These are phyloP conservation scores for Tetracladium maxilliforme DNA, from an alignment of 2,329 filamentous ascomycete genomes.

Conservation along the genomic window DNA sequence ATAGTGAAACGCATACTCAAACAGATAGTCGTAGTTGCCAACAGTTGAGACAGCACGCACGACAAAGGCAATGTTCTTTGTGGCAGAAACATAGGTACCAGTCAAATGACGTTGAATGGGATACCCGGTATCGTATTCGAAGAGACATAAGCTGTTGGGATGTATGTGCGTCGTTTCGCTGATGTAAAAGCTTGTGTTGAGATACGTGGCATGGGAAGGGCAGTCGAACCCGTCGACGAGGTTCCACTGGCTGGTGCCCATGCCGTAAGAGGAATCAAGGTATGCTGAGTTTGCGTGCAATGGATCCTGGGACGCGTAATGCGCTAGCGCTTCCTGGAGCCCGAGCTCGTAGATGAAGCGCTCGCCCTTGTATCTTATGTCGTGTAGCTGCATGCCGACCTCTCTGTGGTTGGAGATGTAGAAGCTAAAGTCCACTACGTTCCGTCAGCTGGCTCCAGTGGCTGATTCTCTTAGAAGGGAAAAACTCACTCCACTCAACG, in stretches of 20 bases:
- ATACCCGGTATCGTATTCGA: slow-evolving; percentile 33
- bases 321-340: slow-evolving; percentile 37
- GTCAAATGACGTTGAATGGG: slow-evolving; percentile 33
- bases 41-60: slow-evolving; percentile 32
- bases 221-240: slow-evolving; percentile 35
- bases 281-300: slow-evolving; percentile 27
- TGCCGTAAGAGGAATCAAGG: slow-evolving; percentile 30
- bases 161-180: slow-evolving; percentile 27
- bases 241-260: slow-evolving; percentile 27
- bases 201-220: slow-evolving; percentile 31
- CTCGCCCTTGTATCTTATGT: slow-evolving; percentile 38
- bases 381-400: slow-evolving; percentile 30
- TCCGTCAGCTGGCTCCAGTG: too few species aligned
- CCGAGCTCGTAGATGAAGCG: slow-evolving; percentile 39
- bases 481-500: slow-evolving; percentile 33
- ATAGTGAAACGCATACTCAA: slow-evolving; percentile 32
- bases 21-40: slow-evolving; percentile 39
- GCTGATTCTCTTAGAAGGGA: too few species aligned
- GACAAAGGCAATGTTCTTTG: slow-evolving; percentile 30
- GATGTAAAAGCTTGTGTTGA: slow-evolving; percentile 29
- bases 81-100: slow-evolving; percentile 22
- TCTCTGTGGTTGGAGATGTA: slow-evolving; percentile 33
- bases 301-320: slow-evolving; percentile 34
- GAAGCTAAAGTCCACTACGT: slow-evolving; percentile 35
- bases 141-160: slow-evolving; percentile 36